A percentile compares a stretch with the other conserved stretches of the same genome.
Evolutionary conservation across 208 protist species (phyloP).

Genomic region (Angomonas deanei): DNA sequence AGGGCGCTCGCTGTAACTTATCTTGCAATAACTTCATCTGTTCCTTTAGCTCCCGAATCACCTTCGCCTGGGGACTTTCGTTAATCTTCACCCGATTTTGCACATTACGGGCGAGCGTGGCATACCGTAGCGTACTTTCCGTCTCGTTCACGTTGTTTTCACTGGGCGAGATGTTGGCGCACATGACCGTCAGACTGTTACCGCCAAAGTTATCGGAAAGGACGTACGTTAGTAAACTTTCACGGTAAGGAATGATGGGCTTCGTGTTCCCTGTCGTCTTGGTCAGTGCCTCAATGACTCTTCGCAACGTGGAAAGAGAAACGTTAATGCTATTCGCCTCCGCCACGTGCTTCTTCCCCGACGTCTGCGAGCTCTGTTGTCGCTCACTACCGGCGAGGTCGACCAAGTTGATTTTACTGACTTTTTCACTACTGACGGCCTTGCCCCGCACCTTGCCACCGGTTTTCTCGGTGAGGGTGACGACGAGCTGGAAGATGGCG

Average conservation of each 20-base stretch:
- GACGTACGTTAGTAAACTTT: constrained; percentile 90
- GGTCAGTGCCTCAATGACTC: constrained; percentile 57
- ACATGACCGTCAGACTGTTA: constrained; percentile 79
- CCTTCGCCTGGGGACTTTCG: constrained; percentile 67
- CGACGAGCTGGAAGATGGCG: constrained; percentile 91
- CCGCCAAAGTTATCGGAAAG: constrained; percentile 80
- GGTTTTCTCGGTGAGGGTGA: constrained; percentile 51
- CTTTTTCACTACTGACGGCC: constrained; percentile 23
- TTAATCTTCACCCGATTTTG: constrained; percentile 85
- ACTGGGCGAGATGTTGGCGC: constrained; percentile 76
- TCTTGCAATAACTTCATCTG: constrained; percentile 43
- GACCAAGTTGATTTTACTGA: constrained; percentile 74
- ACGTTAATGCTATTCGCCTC: constrained; percentile 78
- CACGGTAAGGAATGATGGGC: constrained; percentile 57
- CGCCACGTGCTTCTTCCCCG: constrained; percentile 22
- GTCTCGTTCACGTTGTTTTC: constrained; percentile 57
- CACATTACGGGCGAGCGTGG: constrained; percentile 65
- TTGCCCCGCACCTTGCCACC: constrained; percentile 76
- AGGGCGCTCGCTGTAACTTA: constrained; percentile 19
- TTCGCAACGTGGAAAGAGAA: constrained; percentile 65
- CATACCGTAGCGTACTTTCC: constrained; percentile 80
- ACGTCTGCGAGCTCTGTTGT: not conserved
- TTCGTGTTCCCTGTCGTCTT: constrained; percentile 14
- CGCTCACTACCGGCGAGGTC: constrained; percentile 77
- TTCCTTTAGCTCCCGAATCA: constrained; percentile 81